phyloP scores from a whole-genome alignment of 2,329 filamentous ascomycete genomes.

The Fonsecaea erecta region DNA sequence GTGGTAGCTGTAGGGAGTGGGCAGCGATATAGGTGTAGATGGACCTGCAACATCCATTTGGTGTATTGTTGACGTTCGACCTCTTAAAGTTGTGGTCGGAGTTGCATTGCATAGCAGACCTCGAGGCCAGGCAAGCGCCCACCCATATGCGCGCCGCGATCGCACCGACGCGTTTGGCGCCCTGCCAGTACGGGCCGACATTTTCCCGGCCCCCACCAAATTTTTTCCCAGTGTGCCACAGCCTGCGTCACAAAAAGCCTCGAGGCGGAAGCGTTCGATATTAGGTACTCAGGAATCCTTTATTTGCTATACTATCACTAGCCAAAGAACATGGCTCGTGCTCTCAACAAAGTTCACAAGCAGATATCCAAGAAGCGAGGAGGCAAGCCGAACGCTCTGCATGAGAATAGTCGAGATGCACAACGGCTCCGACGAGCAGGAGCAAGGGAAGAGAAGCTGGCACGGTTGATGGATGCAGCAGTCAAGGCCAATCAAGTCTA shows the following conservation, averaged over 20 bases:
- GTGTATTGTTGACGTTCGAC: not conserved
- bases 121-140: not conserved
- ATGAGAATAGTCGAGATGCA: slow-evolving; percentile 87
- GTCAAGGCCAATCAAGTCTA: slow-evolving; percentile 75
- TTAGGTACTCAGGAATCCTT: not conserved
- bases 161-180: not conserved
- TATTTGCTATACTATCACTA: not conserved
- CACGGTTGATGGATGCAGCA: slow-evolving; percentile 70
- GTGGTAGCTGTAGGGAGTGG: not conserved
- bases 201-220: slow-evolving; percentile 21
- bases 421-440: slow-evolving; percentile 78
- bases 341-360: slow-evolving; percentile 82
- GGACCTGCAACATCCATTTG: slow-evolving; percentile 11
- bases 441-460: slow-evolving; percentile 80
- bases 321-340: slow-evolving; percentile 70
- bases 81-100: not conserved
- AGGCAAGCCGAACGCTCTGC: slow-evolving; percentile 72
- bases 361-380: slow-evolving; percentile 86
- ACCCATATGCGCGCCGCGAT: not conserved
- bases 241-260: not conserved
- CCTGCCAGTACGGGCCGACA: slow-evolving; percentile 14
- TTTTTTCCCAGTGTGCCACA: slow-evolving; percentile 11
- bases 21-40: not conserved
- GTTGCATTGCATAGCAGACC: not conserved
- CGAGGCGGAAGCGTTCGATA: not conserved